Evolutionary conservation across 306 rosid species (phyloP).

Genomic region (Quercus mongolica): DNA sequence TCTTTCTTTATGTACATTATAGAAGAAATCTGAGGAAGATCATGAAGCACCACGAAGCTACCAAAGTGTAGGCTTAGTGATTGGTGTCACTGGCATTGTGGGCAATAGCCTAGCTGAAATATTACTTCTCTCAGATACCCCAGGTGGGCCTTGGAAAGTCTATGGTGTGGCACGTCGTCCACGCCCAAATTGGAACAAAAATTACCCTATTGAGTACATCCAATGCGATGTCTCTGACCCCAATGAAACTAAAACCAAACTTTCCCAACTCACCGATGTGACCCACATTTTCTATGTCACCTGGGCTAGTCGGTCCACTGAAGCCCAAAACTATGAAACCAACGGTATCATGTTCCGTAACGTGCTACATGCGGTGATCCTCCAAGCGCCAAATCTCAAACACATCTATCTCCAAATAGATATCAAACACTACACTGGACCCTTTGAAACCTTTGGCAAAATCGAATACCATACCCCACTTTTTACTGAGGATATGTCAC

Average conservation of each 20-base stretch:
- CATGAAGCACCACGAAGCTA: conserved; percentile 32
- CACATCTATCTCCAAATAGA: conserved; percentile 71
- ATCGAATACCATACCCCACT: background rate
- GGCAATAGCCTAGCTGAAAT: conserved; percentile 83
- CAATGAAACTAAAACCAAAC: conserved; percentile 41
- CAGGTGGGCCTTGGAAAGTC: conserved; percentile 76
- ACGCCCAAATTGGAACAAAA: conserved; percentile 55
- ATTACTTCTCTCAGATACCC: conserved; percentile 62
- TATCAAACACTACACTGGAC: conserved; percentile 47
- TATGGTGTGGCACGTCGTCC: conserved; percentile 71
- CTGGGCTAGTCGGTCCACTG: conserved; percentile 46
- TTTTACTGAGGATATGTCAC: background rate
- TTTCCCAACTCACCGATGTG: conserved; percentile 52
- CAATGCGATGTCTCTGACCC: conserved; percentile 66
- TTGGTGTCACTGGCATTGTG: conserved; percentile 68
- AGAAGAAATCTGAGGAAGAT: conserved; percentile 46
- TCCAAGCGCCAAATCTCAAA: conserved; percentile 52
- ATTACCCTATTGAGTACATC: conserved; percentile 54
- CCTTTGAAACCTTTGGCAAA: conserved; percentile 28
- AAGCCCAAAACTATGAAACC: conserved; percentile 44
- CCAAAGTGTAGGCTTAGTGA: conserved; percentile 47
- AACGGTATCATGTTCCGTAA: conserved; percentile 61
- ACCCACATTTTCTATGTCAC: conserved; percentile 67
- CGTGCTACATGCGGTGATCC: conserved; percentile 46
- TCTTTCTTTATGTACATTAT: background rate